A percentile compares a stretch with the other conserved stretches of the same genome.
Conservation (phyloP, 1,139 yeast genomes). For the Saccharomyces hybrid region DNA sequence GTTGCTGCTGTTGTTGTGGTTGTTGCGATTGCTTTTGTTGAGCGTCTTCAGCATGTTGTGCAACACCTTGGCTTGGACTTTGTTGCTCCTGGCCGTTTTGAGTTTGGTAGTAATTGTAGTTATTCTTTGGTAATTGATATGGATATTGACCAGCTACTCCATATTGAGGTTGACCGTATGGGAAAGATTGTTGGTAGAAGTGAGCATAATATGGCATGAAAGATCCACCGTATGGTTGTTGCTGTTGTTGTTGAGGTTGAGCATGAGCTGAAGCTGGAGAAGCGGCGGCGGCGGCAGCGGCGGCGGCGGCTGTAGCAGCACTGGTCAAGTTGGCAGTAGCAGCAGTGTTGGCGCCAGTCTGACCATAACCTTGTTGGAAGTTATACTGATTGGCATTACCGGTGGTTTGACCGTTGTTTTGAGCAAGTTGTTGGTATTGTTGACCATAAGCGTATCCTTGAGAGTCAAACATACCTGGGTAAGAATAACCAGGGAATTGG, state of each 20-base stretch:
- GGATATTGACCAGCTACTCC: conserved; percentile 31
- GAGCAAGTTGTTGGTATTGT: conserved; percentile 22
- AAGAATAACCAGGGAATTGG: conserved; percentile 34
- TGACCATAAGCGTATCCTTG: conserved; percentile 28
- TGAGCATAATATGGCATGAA: conserved; percentile 29
- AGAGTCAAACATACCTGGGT: conserved; percentile 32
- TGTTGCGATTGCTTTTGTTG: conserved; percentile 14
- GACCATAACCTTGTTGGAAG: conserved; percentile 20
- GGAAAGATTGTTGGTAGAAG: conserved; percentile 31
- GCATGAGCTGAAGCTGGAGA: conserved; percentile 21
- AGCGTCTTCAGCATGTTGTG: conserved; percentile 20
- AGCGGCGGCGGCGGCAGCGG: conserved; percentile 16
- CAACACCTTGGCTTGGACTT: conserved; percentile 4
- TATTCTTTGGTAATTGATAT: conserved; percentile 29
- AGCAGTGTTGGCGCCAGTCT: conserved; percentile 8
- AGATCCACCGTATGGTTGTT: conserved; percentile 24
- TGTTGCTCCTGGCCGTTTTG: conserved; percentile 10
- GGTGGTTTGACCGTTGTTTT: conserved; percentile 12
- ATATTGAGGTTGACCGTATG: conserved; percentile 31
- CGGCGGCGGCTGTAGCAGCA: conserved; percentile 14
- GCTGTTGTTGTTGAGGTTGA: conserved; percentile 18
- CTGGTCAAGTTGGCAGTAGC: conserved; percentile 8
- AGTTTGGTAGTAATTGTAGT: conserved; percentile 22
- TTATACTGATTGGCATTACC: conserved; percentile 15
- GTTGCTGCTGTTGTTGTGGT: conserved; percentile 7